Evolutionary conservation across 805 yeast species (phyloP).

Genomic region (Starmerella apis): DNA sequence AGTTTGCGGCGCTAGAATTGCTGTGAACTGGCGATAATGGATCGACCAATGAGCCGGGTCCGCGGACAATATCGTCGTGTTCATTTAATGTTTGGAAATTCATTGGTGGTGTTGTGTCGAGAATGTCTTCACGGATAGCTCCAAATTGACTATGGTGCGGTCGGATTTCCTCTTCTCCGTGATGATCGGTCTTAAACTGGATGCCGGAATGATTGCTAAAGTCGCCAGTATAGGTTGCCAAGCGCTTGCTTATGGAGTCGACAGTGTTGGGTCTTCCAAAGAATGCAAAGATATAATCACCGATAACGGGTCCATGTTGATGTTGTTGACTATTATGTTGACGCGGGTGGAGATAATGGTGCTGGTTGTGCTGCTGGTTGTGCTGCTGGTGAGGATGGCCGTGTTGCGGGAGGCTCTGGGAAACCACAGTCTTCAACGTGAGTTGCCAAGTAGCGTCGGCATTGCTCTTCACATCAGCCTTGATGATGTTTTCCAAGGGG

Average conservation of each 20-base stretch:
- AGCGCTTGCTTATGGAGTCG: not conserved
- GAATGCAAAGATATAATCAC: constrained; percentile 15
- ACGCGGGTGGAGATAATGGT: not conserved
- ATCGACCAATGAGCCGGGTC: not conserved
- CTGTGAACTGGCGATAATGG: not conserved
- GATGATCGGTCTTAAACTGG: not conserved
- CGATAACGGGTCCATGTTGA: constrained; percentile 1
- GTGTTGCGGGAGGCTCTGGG: not conserved
- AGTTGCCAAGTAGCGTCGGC: constrained; percentile 46
- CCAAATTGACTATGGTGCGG: constrained; percentile 7
- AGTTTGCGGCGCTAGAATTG: not conserved
- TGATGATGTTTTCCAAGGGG: constrained; percentile 59
- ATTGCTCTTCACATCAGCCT: constrained; percentile 46
- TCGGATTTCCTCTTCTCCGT: not conserved
- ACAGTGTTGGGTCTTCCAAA: constrained; percentile 12
- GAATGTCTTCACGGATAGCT: constrained; percentile 7
- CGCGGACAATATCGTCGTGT: not conserved
- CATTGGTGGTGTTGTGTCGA: constrained; percentile 18
- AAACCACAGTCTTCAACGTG: constrained; percentile 8
- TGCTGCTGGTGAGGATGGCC: not conserved
- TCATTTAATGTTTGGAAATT: constrained; percentile 5
- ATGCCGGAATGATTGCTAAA: constrained; percentile 9
- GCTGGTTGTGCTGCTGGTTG: not conserved
- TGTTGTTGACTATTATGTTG: not conserved
- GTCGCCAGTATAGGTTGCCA: constrained; percentile 4